These are phyloP conservation scores for Scenedesmus sp. DNA, from an alignment of 163 green algal genomes.

Conservation along the genomic window DNA sequence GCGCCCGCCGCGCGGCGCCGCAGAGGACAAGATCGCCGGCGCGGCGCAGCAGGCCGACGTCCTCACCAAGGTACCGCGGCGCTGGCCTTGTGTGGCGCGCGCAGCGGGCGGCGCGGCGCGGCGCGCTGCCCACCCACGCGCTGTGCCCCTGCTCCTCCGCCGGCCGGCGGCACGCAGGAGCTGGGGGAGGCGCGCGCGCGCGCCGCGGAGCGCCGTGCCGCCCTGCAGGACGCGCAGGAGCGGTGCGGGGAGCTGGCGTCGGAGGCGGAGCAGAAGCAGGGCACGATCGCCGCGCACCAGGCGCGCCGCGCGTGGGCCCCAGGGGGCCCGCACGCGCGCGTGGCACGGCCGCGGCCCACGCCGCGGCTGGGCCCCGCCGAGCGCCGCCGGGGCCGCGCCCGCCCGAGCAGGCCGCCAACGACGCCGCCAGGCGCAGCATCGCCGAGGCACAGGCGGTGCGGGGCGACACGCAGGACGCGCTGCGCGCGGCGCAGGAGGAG, in stretches of 20 bases:
- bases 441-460: too few species aligned
- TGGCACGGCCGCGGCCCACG: neutral
- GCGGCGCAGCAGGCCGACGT: conserved; percentile 18
- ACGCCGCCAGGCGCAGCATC: neutral
- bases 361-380: neutral
- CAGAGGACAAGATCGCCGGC: conserved; percentile 27
- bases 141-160: neutral
- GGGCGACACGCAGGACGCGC: too few species aligned
- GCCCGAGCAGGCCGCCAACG: conserved; percentile 6
- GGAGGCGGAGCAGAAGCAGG: conserved; percentile 30
- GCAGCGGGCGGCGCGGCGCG: neutral
- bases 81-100: neutral
- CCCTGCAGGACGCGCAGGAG: conserved; percentile 5
- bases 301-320: neutral
- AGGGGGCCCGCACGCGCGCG: too few species aligned
- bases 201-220: neutral
- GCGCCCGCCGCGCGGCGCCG: too few species aligned
- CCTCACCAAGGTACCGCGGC: neutral
- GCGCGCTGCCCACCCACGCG: too few species aligned
- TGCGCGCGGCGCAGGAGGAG: too few species aligned
- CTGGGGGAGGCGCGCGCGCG: neutral
- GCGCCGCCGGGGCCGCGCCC: neutral
- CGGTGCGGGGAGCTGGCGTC: neutral
- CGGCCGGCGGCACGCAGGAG: neutral
- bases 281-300: neutral